Percentiles rank a stretch among this genome's conserved stretches.
These are phyloP conservation scores for Ogataea saltuana DNA, from an alignment of 805 yeast species.

Conservation along the genomic window DNA sequence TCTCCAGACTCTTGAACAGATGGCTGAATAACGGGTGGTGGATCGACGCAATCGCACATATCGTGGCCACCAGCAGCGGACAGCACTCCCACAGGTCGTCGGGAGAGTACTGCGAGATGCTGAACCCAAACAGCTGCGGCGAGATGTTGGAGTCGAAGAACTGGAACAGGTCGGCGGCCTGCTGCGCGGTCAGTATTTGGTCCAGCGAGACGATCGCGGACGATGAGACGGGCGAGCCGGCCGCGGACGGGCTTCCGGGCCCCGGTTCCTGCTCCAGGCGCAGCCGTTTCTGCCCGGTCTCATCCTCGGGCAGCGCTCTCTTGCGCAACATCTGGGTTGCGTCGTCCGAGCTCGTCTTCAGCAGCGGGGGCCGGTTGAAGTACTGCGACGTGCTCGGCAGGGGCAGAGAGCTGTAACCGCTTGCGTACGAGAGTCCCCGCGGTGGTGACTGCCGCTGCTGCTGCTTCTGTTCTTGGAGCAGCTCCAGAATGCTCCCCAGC, in stretches of 20 bases:
- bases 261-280: neutral
- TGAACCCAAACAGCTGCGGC: conserved; percentile 68
- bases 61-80: conserved; percentile 58
- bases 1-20: conserved; percentile 30
- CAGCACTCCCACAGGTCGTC: conserved; percentile 54
- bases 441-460: conserved; percentile 6
- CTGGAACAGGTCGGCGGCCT: conserved; percentile 49
- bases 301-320: neutral
- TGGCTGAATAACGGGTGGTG: conserved; percentile 48
- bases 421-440: neutral
- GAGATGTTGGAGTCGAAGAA: conserved; percentile 57
- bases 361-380: no score
- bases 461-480: conserved; percentile 34
- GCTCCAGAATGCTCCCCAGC: conserved; percentile 38
- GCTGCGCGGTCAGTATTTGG: conserved; percentile 23
- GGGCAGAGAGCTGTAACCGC: no score
- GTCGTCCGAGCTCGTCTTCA: no score
- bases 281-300: neutral
- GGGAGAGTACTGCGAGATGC: conserved; percentile 49
- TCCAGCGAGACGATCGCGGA: conserved; percentile 15
- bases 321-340: neutral
- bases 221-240: neutral
- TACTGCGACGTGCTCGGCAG: no score
- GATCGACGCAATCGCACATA: conserved; percentile 61
- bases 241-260: no score